Percentiles rank a stretch among this genome's conserved stretches.
Evolutionary conservation across 1,284 basidiomycete genomes (phyloP).

Genomic region (Fomitiporia mediterranea): DNA sequence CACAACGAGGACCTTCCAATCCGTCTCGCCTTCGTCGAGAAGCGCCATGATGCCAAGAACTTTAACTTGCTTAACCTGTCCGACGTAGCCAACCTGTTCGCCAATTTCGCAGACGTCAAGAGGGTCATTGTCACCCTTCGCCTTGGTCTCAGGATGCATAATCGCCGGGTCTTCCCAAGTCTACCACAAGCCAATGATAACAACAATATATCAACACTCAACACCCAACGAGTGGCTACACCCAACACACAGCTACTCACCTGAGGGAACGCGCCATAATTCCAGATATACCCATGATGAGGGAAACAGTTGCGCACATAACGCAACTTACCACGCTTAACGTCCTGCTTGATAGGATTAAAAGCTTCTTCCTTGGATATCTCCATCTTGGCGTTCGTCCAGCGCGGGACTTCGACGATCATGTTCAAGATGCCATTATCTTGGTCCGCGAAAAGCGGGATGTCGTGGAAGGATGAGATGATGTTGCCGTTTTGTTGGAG

Average conservation of each 20-base stretch:
- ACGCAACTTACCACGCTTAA: constrained; percentile 93
- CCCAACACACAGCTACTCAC: constrained; percentile 39
- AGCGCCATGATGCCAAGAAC: constrained; percentile 99
- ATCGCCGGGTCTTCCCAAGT: constrained; percentile 97
- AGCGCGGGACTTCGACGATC: constrained; percentile 98
- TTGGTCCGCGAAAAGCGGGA: constrained; percentile 94
- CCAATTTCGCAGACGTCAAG: constrained; percentile 99
- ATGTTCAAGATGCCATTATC: constrained; percentile 94
- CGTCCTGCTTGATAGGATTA: constrained; percentile 99
- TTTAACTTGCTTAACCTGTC: constrained; percentile 99
- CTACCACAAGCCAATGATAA: constrained; percentile 37
- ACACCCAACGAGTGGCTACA: too few species aligned
- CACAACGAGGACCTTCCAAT: constrained; percentile 99
- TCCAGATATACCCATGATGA: constrained; percentile 99
- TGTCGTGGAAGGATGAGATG: constrained; percentile 92
- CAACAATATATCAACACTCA: background rate
- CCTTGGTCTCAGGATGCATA: constrained; percentile 95
- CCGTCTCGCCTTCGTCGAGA: constrained; percentile 96
- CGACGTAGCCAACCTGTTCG: constrained; percentile 95
- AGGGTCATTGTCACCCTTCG: constrained; percentile 98
- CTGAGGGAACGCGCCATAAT: constrained; percentile 97
- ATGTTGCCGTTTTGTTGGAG: constrained; percentile 86
- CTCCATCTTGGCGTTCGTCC: constrained; percentile 99
- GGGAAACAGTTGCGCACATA: constrained; percentile 99
- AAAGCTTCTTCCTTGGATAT: constrained; percentile 96